Base-by-base conservation (phyloP, 257 asterid genomes). In the Handroanthus guayacan region DNA sequence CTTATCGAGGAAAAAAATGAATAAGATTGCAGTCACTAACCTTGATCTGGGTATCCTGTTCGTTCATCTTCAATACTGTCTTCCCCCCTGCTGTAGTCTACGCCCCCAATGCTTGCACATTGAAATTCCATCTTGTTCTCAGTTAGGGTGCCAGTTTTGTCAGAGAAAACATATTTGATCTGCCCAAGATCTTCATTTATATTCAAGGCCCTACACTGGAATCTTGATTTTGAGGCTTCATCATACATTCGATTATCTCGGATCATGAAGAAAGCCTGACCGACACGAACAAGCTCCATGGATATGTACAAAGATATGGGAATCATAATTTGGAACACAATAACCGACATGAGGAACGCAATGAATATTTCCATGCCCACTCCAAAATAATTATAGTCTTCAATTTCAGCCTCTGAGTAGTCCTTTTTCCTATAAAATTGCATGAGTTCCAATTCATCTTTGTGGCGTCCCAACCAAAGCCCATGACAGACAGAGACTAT, bases 91-190 rank as follows among this genome's bases (percentile, higher is more conserved):
- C 75, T 80, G 79, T 84, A 86, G 67, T 89, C 90, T 73, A 82
- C 76, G 13, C 97, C 93, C 34, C 84, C 82, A 67, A 91, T 86
- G 86, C 93, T 89, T 9, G 97, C 95, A 81, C 95, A 86, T 36
- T 83, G 87, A 84, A 91, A 91, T 62, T 91, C 97, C 97, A 91
- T 91, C 87, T 91, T 91, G 89, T 91, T 91, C 86, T 89, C 97
- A 31, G 97, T 91, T 65, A 91, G 71, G 2, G 97, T 91, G 31
- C 97, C 97, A 57, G 97, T 91, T 86, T 89, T 91, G 61, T 91
- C 97, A 60, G 97, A 91, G 83, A 91, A 91, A 18, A 91, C 82
- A 48, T 91, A 91, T 72, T 87, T 91, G 74, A 91, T 86, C 83
- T 91, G 95, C 57, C 97, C 97, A 90, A 91, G 80, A 86, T 91